Evolutionary conservation across 441 rosid species (phyloP).

Genomic region (California macrophylla): DNA sequence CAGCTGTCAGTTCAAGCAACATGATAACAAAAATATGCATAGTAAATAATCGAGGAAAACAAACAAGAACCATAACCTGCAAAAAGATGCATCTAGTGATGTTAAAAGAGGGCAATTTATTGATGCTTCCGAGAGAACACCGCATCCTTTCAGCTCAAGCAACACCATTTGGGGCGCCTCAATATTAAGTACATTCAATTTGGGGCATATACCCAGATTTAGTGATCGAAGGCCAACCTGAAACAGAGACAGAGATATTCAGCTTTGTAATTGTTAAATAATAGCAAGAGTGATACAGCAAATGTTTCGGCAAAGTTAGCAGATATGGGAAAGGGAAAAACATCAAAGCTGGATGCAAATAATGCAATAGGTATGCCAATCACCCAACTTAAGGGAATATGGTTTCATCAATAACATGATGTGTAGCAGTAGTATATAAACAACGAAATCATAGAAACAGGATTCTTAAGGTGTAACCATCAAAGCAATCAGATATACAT

Average conservation of each 20-base stretch:
- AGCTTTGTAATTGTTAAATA: not conserved
- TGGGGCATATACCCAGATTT: constrained; percentile 89
- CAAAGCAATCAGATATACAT: not conserved
- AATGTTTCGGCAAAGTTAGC: not conserved
- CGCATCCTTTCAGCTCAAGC: constrained; percentile 94
- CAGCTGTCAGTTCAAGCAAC: constrained; percentile 14
- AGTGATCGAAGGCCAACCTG: constrained; percentile 78
- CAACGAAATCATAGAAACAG: not conserved
- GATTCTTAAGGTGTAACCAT: not conserved
- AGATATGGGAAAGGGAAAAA: not conserved
- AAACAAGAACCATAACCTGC: constrained; percentile 45
- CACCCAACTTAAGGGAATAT: not conserved
- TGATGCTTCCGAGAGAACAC: constrained; percentile 71
- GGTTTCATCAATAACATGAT: not conserved
- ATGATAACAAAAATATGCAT: not conserved
- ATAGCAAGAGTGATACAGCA: not conserved
- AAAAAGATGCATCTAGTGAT: constrained; percentile 93
- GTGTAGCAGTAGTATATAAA: not conserved
- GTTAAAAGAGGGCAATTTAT: constrained; percentile 72
- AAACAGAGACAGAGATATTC: constrained; percentile 12
- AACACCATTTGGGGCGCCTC: constrained; percentile 74
- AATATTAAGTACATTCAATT: constrained; percentile 57
- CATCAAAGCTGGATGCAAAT: not conserved
- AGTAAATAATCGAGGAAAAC: constrained; percentile 6
- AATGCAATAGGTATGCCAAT: not conserved